These are phyloP conservation scores for Adansonia rubrostipa DNA, from an alignment of 441 rosid genomes.

Conservation along the genomic window DNA sequence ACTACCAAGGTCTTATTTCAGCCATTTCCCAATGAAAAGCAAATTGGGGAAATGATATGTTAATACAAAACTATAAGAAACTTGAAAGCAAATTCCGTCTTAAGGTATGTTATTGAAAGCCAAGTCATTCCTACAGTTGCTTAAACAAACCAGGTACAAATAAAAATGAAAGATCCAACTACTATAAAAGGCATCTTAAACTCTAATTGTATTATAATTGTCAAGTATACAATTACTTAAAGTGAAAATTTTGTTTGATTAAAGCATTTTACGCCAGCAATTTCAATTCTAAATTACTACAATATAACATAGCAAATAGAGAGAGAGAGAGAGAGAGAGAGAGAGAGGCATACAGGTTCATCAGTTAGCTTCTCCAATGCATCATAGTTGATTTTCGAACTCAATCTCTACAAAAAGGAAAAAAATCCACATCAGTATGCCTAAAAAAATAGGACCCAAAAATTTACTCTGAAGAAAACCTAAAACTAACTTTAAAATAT, in stretches of 20 bases:
- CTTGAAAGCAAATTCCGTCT: neutral
- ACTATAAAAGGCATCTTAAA: neutral
- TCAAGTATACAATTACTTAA: neutral
- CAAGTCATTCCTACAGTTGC: neutral
- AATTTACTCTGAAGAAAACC: neutral
- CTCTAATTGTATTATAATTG: neutral
- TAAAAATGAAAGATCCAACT: neutral
- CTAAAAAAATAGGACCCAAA: neutral
- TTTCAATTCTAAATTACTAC: neutral
- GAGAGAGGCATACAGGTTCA: constrained; percentile 36
- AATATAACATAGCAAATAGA: neutral
- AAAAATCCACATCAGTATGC: constrained; percentile 15
- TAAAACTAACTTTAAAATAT: neutral
- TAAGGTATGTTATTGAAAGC: neutral
- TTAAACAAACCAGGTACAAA: neutral
- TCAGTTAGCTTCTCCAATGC: constrained; percentile 34
- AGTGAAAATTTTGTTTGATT: neutral
- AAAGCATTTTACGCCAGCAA: neutral
- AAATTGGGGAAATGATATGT: neutral
- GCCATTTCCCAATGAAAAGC: neutral
- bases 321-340: neutral
- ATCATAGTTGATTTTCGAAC: constrained; percentile 39
- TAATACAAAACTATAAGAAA: neutral
- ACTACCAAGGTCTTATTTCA: neutral
- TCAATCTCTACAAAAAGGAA: constrained; percentile 32